A percentile compares a stretch with the other conserved stretches of the same genome.
These are phyloP conservation scores for Podospora australis DNA, from an alignment of 495 filamentous ascomycete species.

Conservation along the genomic window DNA sequence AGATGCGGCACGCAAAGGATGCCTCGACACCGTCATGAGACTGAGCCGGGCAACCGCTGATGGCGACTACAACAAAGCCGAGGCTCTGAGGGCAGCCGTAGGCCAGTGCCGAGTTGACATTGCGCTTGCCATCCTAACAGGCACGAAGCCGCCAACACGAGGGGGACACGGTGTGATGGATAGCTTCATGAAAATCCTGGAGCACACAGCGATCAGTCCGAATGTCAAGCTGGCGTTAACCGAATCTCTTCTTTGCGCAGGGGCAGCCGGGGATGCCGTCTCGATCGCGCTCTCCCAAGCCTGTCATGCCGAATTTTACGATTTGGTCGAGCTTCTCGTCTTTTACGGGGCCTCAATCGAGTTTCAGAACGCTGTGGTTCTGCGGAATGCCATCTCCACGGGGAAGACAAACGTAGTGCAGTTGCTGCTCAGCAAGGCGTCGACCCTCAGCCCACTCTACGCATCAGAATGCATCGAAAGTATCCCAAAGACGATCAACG, in stretches of 20 bases:
- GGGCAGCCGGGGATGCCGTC: constrained; percentile 34
- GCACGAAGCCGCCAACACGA: constrained; percentile 29
- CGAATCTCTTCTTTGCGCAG: constrained; percentile 42
- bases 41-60: constrained; percentile 40
- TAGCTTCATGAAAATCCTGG: constrained; percentile 34
- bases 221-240: constrained; percentile 37
- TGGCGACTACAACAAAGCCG: constrained; percentile 36
- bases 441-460: constrained; percentile 28
- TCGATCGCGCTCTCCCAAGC: constrained; percentile 34
- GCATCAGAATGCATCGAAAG: constrained; percentile 38
- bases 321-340: constrained; percentile 41
- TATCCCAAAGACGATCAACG: constrained; percentile 35
- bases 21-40: constrained; percentile 36
- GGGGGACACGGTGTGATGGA: constrained; percentile 31
- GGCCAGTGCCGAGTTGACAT: constrained; percentile 36
- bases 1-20: constrained; percentile 37
- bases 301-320: constrained; percentile 31
- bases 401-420: constrained; percentile 35
- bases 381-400: constrained; percentile 31
- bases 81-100: constrained; percentile 39
- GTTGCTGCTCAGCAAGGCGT: constrained; percentile 30
- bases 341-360: constrained; percentile 41
- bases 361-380: constrained; percentile 32
- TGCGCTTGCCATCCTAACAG: constrained; percentile 39
- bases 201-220: constrained; percentile 33